Conservation (phyloP, 2,329 filamentous ascomycete genomes). For the Apiospora marii region DNA sequence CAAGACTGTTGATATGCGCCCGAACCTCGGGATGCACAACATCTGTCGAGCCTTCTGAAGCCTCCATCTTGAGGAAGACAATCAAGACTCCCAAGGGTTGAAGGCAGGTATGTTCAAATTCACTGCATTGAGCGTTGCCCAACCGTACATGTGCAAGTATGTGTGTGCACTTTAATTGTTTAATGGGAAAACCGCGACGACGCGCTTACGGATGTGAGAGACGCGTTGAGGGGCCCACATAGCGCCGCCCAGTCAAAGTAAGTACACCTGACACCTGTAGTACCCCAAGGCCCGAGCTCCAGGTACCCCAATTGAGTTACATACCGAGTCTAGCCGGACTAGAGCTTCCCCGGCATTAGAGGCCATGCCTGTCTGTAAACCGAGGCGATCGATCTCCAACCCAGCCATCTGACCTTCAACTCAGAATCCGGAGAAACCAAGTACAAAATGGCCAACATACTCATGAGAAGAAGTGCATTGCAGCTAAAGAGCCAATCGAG, state of each 20-base stretch:
- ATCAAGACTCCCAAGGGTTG: constrained; percentile 25
- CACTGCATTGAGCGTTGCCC: neutral
- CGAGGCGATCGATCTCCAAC: neutral
- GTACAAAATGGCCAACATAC: constrained; percentile 48
- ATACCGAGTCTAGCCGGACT: constrained; percentile 28
- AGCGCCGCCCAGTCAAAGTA: neutral
- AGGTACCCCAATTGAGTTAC: neutral
- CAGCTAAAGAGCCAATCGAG: constrained; percentile 35
- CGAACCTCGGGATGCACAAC: constrained; percentile 91
- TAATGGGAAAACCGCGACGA: constrained; percentile 22
- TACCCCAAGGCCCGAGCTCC: neutral
- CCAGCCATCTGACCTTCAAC: constrained; percentile 17
- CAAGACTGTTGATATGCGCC: constrained; percentile 90
- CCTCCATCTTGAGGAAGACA: constrained; percentile 57
- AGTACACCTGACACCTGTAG: neutral
- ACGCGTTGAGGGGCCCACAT: constrained; percentile 5
- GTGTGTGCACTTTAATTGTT: neutral
- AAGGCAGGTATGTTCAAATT: neutral
- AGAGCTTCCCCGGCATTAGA: constrained; percentile 8
- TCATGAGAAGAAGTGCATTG: constrained; percentile 48
- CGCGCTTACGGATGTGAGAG: neutral
- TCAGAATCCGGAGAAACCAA: neutral
- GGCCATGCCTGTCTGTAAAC: neutral
- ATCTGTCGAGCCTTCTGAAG: constrained; percentile 59
- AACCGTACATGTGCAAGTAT: neutral